phyloP scores from a whole-genome alignment of 148 eudicot genomes.

The Vaccinium corymbosum region DNA sequence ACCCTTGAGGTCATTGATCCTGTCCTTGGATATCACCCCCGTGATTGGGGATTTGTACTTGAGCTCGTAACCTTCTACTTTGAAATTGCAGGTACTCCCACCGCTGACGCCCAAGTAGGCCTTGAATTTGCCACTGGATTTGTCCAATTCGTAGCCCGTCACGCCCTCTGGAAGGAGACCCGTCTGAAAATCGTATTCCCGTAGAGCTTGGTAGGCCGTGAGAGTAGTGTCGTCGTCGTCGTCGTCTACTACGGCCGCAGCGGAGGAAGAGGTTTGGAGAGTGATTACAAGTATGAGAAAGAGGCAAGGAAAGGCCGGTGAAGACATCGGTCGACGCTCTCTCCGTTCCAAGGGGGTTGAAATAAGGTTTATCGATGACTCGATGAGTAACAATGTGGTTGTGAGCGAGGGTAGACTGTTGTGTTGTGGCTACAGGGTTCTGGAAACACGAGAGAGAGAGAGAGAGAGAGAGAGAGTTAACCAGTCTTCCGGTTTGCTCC shows the following conservation, averaged over 20 bases:
- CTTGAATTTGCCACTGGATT: conserved; percentile 32
- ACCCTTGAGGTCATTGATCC: conserved; percentile 32
- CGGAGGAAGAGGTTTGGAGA: neutral
- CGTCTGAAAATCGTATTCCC: conserved; percentile 38
- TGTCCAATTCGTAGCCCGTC: conserved; percentile 36
- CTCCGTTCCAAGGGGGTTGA: too few relatives aligned
- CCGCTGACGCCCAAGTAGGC: conserved; percentile 25
- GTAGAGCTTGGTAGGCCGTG: conserved; percentile 34
- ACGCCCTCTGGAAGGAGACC: conserved; percentile 50
- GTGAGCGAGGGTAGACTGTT: too few relatives aligned
- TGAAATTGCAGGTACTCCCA: conserved; percentile 28
- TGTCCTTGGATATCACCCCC: conserved; percentile 30
- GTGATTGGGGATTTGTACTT: conserved; percentile 38
- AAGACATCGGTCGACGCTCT: conserved; percentile 6
- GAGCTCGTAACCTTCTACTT: conserved; percentile 32
- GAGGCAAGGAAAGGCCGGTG: conserved; percentile 6
- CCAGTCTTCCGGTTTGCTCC: too few relatives aligned
- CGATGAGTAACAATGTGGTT: too few relatives aligned
- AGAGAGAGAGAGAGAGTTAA: too few relatives aligned
- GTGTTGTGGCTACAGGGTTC: too few relatives aligned
- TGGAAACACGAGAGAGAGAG: too few relatives aligned
- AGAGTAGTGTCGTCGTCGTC: neutral
- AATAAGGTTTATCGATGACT: too few relatives aligned
- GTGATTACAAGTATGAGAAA: neutral
- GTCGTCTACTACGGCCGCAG: neutral